Base-by-base conservation (phyloP, 2,329 filamentous ascomycete species). In the Didymella glomerata region DNA sequence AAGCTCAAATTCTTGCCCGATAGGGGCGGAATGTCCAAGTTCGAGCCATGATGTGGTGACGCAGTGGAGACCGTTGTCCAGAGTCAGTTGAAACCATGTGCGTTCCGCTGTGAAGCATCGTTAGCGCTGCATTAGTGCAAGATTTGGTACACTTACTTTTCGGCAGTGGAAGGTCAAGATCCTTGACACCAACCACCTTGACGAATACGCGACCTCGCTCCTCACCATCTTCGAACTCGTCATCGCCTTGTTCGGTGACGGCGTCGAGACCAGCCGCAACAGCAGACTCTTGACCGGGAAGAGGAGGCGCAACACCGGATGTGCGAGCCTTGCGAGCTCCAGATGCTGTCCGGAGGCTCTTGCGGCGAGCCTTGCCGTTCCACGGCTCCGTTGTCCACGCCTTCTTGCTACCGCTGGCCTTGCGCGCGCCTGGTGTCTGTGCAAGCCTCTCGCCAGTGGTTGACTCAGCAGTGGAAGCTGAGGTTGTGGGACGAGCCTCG, bases 1-100 rank as follows among this genome's bases (percentile, higher is more conserved):
- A 44, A 99, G 88, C 80, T 99, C 95, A 69, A 99, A 99, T 76
- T 99, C 95, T 74, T 99, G 95, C 7, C 94, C 95, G 68, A 99
- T 98, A 0, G 95, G 93, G 2, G 95, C 94, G 60, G 91, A 94
- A 68, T 91, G 90, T 20, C 92, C 93, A 60, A 99, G 83, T 77
- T 99, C 95, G 9, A 98, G 84, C 91, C 93, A 97, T 0, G 93
- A 90, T 3, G 95, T 99, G 0, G 95, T 99, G 16, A 99, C 95
- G 71, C 95, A 99, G 76, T 99, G 95, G 1, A 99, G 87, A 25
- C 95, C 95, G 65, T 99, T 99, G 78, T 99, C 95, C n/a, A 99
- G 85, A 0, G 95, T 99, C 11, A 99, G 85, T 69, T 94, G 93
- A 80, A 99, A 99, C 85, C 92, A 95, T 2, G 92, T 92, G 54